These are phyloP conservation scores for Suaeda aralocaspica DNA, from an alignment of 148 eudicot species.

Conservation along the genomic window DNA sequence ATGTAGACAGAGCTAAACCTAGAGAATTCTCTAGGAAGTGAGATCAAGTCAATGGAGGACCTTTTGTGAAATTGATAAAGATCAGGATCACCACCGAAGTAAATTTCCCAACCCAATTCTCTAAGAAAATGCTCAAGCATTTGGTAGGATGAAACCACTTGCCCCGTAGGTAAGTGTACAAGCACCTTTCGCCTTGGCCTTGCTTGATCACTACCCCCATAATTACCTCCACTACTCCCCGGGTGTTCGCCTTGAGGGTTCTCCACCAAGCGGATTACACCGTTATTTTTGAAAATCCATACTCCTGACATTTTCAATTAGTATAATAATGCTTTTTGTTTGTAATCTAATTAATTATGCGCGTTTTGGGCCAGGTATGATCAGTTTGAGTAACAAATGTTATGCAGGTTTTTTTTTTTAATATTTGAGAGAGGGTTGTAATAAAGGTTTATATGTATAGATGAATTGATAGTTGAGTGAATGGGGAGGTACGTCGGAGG, in stretches of 20 bases:
- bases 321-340: no score
- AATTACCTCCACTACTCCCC: no score
- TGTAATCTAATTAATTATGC: no score
- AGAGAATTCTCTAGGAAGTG: conserved; percentile 53
- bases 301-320: conserved; percentile 53
- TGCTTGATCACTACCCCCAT: conserved; percentile 11
- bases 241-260: conserved; percentile 28
- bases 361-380: no score
- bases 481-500: conserved; percentile 9
- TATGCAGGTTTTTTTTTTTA: no score
- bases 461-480: conserved; percentile 10
- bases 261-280: conserved; percentile 41
- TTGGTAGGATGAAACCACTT: conserved; percentile 39
- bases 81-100: conserved; percentile 39
- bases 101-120: conserved; percentile 50
- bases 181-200: conserved; percentile 24
- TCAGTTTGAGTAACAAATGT: no score
- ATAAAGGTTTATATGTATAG: not conserved
- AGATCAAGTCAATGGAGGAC: conserved; percentile 44
- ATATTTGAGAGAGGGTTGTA: not conserved
- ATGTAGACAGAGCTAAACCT: conserved; percentile 48
- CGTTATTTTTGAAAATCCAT: conserved; percentile 46
- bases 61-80: conserved; percentile 43
- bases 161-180: conserved; percentile 41
- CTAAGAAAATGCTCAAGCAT: conserved; percentile 35